Base-by-base conservation (phyloP, 2,329 filamentous ascomycete species). In the Verticillium isaacii region DNA sequence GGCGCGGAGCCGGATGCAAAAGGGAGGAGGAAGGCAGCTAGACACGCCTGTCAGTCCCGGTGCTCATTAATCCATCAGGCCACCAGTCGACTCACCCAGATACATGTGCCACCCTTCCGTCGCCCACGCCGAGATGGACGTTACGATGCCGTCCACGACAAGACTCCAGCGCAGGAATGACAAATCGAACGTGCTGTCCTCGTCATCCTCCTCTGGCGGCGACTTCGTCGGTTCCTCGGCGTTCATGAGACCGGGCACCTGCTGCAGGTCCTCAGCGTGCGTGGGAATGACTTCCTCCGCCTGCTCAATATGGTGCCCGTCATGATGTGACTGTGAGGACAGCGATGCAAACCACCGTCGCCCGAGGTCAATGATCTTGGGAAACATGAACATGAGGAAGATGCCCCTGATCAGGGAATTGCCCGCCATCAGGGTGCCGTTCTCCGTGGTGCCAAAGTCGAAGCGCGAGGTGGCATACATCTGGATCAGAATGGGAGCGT, bases 1-100 rank as follows among this genome's bases (percentile, higher is more conserved):
- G 88, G 83, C 0, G 87, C 89, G 0, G 88, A 88, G 0, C 89
- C 89, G 0, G 88, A 89, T 0, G 86, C 88, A 34, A 91, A 84
- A 0, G 89, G 89, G 0, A 92, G 78, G 1, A 91, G 70, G 32
- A 85, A 81, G 0, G 87, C 87, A 1, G 88, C 83, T 81, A 62
- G 0, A 17, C 36, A 5, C 0, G n/a, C 34, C 4, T 0, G 3
- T 59, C 0, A 60, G 57, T 32, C 5, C 9, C 34, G n/a, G 32
- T 0, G 54, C 14, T 14, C 1, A 1, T 36, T 1, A 11, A 32
- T 8, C 15, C 12, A 12, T 57, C 29, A 25, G n/a, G 17, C 32
- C 3, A 25, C 7, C 2, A 19, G 5, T 15, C 2, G 5, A 60
- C 77, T 66, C 69, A 82, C 82, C 78, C 0, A 90, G 72, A 67